phyloP scores from a whole-genome alignment of 202 grass and related monocot genomes.

The Zoysia matrella region DNA sequence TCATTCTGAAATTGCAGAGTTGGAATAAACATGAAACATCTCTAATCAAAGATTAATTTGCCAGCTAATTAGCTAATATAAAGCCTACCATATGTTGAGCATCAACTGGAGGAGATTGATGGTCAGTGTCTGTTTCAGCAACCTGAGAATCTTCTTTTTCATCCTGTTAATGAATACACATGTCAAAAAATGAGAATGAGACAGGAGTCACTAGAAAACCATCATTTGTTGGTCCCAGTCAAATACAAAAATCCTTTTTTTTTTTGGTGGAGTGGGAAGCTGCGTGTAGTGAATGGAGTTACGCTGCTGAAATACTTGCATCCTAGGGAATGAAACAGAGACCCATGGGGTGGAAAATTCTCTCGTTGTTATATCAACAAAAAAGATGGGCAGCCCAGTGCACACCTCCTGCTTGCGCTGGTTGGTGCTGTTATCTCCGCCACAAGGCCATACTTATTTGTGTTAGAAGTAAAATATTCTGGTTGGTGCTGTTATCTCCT shows the following conservation, averaged over 20 bases:
- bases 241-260: not conserved
- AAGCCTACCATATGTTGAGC: constrained; percentile 45
- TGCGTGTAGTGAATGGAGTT: not conserved
- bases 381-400: not conserved
- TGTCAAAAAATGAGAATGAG: constrained; percentile 6
- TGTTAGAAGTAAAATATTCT: too few relatives aligned
- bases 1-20: constrained; percentile 51
- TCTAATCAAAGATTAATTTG: not conserved
- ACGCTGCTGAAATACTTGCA: not conserved
- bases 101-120: constrained; percentile 45
- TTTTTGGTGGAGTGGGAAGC: not conserved
- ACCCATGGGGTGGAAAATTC: not conserved
- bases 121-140: constrained; percentile 44
- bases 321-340: not conserved
- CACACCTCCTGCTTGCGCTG: too few relatives aligned
- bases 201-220: not conserved
- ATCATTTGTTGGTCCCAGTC: not conserved
- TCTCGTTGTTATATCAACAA: not conserved
- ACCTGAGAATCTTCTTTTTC: constrained; percentile 46
- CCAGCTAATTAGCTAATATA: not conserved
- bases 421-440: too few relatives aligned
- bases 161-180: constrained; percentile 35
- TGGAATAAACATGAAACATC: not conserved
- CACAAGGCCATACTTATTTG: too few relatives aligned
- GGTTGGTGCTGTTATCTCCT: too few relatives aligned